These are phyloP conservation scores for Pseudogymnoascus sp. DNA, from an alignment of 2,329 filamentous ascomycete species.

Conservation along the genomic window DNA sequence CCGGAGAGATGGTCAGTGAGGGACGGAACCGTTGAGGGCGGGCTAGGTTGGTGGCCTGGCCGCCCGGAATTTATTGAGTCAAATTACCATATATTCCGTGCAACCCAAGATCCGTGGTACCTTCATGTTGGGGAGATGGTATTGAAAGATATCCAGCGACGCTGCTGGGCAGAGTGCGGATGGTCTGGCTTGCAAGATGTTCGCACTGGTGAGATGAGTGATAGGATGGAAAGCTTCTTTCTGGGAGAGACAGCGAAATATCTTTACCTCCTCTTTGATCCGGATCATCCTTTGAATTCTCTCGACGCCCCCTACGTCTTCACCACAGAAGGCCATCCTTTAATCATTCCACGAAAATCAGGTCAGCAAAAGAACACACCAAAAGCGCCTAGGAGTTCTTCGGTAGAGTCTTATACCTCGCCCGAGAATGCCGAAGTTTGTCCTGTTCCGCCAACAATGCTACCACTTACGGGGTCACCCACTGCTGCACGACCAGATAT, in stretches of 20 bases:
- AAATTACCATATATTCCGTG: conserved; percentile 90
- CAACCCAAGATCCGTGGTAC: conserved; percentile 93
- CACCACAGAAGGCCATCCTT: conserved; percentile 89
- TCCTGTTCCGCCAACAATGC: conserved; percentile 49
- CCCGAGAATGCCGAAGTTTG: conserved; percentile 47
- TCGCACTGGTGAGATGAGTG: conserved; percentile 73
- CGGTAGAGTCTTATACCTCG: conserved; percentile 32
- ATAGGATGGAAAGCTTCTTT: conserved; percentile 99
- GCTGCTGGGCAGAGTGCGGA: conserved; percentile 85
- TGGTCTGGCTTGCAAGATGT: conserved; percentile 88
- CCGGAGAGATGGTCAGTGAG: conserved; percentile 90
- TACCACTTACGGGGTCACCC: conserved; percentile 68
- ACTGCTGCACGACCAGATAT: conserved; percentile 74
- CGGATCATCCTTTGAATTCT: conserved; percentile 77
- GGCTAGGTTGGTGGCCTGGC: conserved; percentile 89
- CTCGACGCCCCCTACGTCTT: conserved; percentile 87
- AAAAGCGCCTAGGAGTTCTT: conserved; percentile 34
- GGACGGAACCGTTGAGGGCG: conserved; percentile 75
- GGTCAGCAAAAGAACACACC: conserved; percentile 21
- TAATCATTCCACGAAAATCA: conserved; percentile 63
- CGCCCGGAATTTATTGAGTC: conserved; percentile 96
- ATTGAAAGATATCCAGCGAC: conserved; percentile 73
- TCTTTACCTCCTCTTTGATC: conserved; percentile 83
- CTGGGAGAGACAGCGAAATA: conserved; percentile 95
- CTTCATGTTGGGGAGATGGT: conserved; percentile 95